These are phyloP conservation scores for Extremus antarcticus DNA, from an alignment of 495 filamentous ascomycete species.

Conservation along the genomic window DNA sequence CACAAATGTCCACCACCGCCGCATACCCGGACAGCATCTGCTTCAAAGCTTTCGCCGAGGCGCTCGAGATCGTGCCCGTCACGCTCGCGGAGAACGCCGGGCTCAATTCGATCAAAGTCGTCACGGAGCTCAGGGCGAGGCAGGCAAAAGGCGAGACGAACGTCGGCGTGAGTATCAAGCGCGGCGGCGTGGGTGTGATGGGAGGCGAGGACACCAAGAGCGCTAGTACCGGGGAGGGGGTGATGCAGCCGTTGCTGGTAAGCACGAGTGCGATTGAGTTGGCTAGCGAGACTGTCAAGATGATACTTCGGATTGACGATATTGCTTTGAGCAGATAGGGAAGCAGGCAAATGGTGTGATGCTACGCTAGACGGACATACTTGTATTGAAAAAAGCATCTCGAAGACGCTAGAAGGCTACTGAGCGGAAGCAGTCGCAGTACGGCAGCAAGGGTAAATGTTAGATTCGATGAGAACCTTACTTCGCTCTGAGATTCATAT, in stretches of 20 bases:
- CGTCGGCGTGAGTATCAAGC: constrained; percentile 93
- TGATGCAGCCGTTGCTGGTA: constrained; percentile 88
- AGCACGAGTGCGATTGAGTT: constrained; percentile 95
- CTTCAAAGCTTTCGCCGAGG: constrained; percentile 97
- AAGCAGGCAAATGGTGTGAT: neutral
- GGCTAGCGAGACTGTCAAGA: constrained; percentile 95
- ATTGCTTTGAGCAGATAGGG: constrained; percentile 48
- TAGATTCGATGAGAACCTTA: too few relatives aligned
- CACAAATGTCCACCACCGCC: constrained; percentile 67
- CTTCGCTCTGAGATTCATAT: too few relatives aligned
- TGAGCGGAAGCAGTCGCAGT: too few relatives aligned
- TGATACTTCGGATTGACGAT: constrained; percentile 96
- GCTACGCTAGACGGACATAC: neutral
- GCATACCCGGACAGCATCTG: constrained; percentile 91
- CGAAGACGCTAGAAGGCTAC: too few relatives aligned
- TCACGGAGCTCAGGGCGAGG: constrained; percentile 88
- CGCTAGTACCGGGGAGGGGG: constrained; percentile 74
- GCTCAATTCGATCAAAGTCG: constrained; percentile 93
- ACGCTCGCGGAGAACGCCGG: constrained; percentile 96
- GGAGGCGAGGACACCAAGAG: constrained; percentile 91
- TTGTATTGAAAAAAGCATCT: too few relatives aligned
- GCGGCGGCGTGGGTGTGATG: constrained; percentile 89
- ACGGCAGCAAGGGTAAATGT: too few relatives aligned
- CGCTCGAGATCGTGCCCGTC: constrained; percentile 93
- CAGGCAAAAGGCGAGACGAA: constrained; percentile 92